Conservation (phyloP, 2,329 filamentous ascomycete species). For the Thielaviopsis ethacetica region DNA sequence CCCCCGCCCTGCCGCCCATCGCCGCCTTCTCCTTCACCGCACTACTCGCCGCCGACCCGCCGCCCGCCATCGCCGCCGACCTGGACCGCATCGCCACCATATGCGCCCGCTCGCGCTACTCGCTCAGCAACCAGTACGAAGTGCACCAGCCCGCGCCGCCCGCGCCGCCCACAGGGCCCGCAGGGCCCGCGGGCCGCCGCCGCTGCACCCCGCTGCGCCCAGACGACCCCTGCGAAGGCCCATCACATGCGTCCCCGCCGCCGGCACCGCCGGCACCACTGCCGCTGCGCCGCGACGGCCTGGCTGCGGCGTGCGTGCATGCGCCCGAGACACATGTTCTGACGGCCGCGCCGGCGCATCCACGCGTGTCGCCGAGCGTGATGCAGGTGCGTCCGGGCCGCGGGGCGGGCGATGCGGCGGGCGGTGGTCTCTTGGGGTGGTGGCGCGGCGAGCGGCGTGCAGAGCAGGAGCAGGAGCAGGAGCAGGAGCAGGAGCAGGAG, state of each 20-base stretch:
- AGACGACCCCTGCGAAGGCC: too few species aligned
- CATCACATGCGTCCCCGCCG: too few species aligned
- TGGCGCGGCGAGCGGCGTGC: too few species aligned
- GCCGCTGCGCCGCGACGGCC: too few species aligned
- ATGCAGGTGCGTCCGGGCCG: neutral
- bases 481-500: too few species aligned
- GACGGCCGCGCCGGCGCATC: neutral
- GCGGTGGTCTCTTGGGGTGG: too few species aligned
- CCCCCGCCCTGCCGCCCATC: conserved; percentile 33
- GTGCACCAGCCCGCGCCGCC: conserved; percentile 46
- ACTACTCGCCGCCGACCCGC: conserved; percentile 32
- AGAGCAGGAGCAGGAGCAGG: too few species aligned
- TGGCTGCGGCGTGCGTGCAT: neutral
- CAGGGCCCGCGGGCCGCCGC: neutral
- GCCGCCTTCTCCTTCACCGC: conserved; percentile 50
- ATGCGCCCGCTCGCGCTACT: conserved; percentile 47
- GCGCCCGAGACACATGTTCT: conserved; percentile 21
- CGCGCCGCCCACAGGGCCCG: conserved; percentile 23
- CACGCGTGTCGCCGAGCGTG: neutral
- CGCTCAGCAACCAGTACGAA: conserved; percentile 50
- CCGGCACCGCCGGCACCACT: too few species aligned
- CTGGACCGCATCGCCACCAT: conserved; percentile 51
- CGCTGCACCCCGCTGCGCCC: neutral
- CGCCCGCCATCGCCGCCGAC: conserved; percentile 36
- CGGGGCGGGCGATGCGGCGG: too few species aligned